Evolutionary conservation across 331 rosid genomes (phyloP), one percentile per base, ranked within the genome.

Genomic region (Dryas integrifolia): DNA sequence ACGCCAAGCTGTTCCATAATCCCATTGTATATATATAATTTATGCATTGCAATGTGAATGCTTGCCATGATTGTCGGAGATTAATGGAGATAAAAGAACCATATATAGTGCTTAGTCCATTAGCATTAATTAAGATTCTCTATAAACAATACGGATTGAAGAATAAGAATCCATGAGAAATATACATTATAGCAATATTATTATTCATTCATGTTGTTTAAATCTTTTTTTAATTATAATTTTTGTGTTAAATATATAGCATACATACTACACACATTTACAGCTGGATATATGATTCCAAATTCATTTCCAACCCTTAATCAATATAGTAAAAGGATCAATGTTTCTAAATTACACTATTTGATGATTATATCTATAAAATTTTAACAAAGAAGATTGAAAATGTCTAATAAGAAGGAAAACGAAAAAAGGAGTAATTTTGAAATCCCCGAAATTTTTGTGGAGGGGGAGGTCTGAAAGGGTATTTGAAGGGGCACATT

Each of bases 41-140:
- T 30, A 30, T 58, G 85, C 60, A 82, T 75, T 80, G 55, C 62
- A 9, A 47, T 80, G 86, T 82, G 88, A 87, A 85, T 83, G 90
- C 85, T 80, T 16, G 76, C 79, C 86, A 87, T 89, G 90, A 83
- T 85, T 76, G 84, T 78, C 86, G 88, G 85, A 61, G 76, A 46
- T 78, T 61, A 57, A 68, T 76, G 10, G 9, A 65, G 70, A 76
- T 77, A 59, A 74, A 14, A 67, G 65, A 58, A 70, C 57, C 68
- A 30, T 1, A 30, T 30, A 30, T 8, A 38, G 9, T 65, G 16
- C 13, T 70, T 64, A 9, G 58, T 71, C 43, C 58, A 8, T 45
- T 13, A 60, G 14, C 18, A 57, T 56, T 65, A 46, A 55, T 56
- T 65, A 46, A 55, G 63, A 73, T 67, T 59, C 61, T 62, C n/a